Percentiles rank a stretch among this genome's conserved stretches.
Conservation (phyloP, 441 rosid species). For the Pelargonium citronellum region DNA sequence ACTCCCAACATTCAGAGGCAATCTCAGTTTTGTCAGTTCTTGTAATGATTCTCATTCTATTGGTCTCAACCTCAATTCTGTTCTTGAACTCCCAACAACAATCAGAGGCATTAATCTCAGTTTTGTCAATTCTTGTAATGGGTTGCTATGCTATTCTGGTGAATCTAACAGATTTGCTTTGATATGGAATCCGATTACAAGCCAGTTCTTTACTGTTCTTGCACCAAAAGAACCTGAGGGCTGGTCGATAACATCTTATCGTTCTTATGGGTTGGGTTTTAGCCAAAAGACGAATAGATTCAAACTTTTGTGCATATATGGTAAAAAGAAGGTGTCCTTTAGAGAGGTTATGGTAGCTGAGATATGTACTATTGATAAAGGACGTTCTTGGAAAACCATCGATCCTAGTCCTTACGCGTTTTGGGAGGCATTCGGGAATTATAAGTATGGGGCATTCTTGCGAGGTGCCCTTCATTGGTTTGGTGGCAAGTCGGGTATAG, state of each 20-base stretch:
- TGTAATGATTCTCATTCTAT: too few relatives aligned
- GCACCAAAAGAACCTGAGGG: neutral
- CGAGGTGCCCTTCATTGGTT: too few relatives aligned
- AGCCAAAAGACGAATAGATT: neutral
- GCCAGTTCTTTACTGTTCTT: neutral
- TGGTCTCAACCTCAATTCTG: too few relatives aligned
- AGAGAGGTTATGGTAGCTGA: neutral
- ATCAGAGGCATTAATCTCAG: too few relatives aligned
- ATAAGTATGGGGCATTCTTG: too few relatives aligned
- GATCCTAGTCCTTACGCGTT: too few relatives aligned
- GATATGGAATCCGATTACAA: neutral
- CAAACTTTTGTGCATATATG: neutral
- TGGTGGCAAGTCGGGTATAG: too few relatives aligned
- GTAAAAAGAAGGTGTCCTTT: neutral
- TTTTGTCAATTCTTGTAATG: neutral
- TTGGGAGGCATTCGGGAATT: neutral
- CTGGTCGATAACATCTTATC: neutral
- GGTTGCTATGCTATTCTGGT: neutral
- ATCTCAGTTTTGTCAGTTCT: too few relatives aligned
- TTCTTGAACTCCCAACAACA: too few relatives aligned
- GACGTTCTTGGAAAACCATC: too few relatives aligned
- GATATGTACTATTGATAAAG: neutral
- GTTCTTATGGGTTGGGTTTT: neutral
- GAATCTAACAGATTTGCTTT: neutral
- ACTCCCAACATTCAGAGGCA: neutral